Base-by-base conservation (phyloP, 1,284 basidiomycete species). In the Sphaerobolus stellatus region DNA sequence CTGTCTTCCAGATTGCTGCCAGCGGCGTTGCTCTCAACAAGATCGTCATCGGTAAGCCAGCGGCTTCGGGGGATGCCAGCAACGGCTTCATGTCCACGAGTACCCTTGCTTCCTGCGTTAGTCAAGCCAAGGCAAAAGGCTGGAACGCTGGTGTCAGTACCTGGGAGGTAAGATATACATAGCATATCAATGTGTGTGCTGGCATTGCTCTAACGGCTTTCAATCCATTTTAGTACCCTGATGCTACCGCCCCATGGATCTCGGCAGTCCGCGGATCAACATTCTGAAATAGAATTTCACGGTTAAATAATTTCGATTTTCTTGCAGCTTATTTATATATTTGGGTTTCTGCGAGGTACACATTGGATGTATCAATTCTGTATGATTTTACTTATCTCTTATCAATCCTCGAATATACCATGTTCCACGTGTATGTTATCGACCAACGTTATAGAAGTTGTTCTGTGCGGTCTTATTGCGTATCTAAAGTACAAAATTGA, bases 121-220 rank as follows among this genome's bases (percentile, higher is more conserved):
- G 58, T 2, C 38, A 59, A 29, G 71, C 69, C 1, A 56, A 63
- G 48, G 48, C 24, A 5, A 58, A 63, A 41, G 68, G 69, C 0
- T 72, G 70, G 70, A 68, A 68, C 44, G 70, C 59, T 0, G 69
- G 70, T 25, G 65, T 71, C 49, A 71, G 71, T 70, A 71, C 68
- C 60, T 73, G 71, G 71, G 66, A 73, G 56, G 53, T 52, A 48
- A 48, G 25, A 13, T 22, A 44, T 16, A 22, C 14, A 44, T 43
- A 14, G 11, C 20, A 14, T 22, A 44, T 13, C 11, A 16, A 22
- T 44, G 11, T 22, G 9, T 14, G 11, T 13, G 11, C 22, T 20
- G 24, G 29, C 24, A 5, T 5, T 29, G n/a, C n/a, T n/a, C n/a
- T n/a, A n/a, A n/a, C 28, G 8, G n/a, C 22, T 9, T 27, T 18